Evolutionary conservation across 257 asterid genomes (phyloP).

Genomic region (Nicotiana knightiana): DNA sequence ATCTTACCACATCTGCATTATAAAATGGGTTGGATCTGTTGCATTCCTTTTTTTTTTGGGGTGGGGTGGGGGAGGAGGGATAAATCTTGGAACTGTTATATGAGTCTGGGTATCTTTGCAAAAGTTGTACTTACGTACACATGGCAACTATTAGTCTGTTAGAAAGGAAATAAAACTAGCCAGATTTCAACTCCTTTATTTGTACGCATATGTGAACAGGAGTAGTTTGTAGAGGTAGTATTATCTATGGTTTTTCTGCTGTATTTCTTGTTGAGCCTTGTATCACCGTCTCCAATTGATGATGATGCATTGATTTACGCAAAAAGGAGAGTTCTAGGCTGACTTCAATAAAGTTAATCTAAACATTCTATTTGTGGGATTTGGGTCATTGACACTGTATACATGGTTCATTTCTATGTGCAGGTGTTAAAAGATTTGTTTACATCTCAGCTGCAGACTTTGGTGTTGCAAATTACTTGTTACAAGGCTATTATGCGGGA

Average conservation of each 20-base stretch:
- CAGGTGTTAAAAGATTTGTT: conserved; percentile 17
- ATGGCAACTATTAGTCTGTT: background rate
- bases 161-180: background rate
- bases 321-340: background rate
- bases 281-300: background rate
- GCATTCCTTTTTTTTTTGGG: background rate
- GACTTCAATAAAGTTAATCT: background rate
- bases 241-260: background rate
- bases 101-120: background rate
- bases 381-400: background rate
- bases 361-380: background rate
- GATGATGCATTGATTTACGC: background rate
- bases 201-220: background rate
- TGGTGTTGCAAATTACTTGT: conserved; percentile 14
- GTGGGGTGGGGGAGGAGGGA: too few relatives aligned
- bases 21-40: background rate
- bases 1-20: background rate
- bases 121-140: background rate
- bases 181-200: background rate
- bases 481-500: conserved; percentile 18
- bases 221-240: background rate
- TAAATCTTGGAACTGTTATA: too few relatives aligned
- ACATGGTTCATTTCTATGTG: background rate
- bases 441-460: conserved; percentile 18
- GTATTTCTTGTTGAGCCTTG: background rate